Base-by-base conservation (phyloP, 1,139 yeast genomes). In the Kurtzmaniella quercitrusa region DNA sequence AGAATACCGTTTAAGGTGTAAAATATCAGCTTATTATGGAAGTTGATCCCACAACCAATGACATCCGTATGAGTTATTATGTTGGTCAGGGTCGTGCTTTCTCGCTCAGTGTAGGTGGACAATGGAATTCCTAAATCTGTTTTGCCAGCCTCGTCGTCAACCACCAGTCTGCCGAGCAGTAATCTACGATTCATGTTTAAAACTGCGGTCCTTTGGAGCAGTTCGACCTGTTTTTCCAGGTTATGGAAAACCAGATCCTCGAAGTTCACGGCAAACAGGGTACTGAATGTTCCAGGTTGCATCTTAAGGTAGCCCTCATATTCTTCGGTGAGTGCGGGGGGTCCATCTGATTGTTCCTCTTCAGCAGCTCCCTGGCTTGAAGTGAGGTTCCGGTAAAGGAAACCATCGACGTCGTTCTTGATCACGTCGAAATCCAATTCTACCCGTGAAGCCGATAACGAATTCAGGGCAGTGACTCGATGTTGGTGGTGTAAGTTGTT, bases 21-120 rank as follows among this genome's bases (percentile, higher is more conserved):
- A 54, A 90, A 91, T 2, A 89, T 72, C 0, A 81, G 67, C 39
- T 78, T 75, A 38, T 78, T 78, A 23, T 77, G 69, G 54, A 79
- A 85, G 63, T 90, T 85, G 23, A 89, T 73, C 2, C 97, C 96
- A 60, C 94, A 85, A 0, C 98, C 98, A 50, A 91, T 73, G 1
- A 77, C 70, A 60, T 90, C 97, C 18, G 73, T 60, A 40, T 55
- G 64, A 48, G 55, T 57, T 1, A 55, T 4, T 15, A 37, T 41
- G 11, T 21, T 40, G 39, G 58, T 57, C 36, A 54, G 57, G 3
- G 44, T 42, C 1, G 42, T 46, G 4, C 40, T 41, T 12, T 46
- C 47, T 19, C 46, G 46, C 36, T 44, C 44, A 15, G 50, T 38
- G 39, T 55, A 51, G 0, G 71, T 65, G 34, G 63, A 59, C 48